Evolutionary conservation across 2,329 filamentous ascomycete genomes (phyloP), one percentile per base, ranked within the genome.

Genomic region (Chrysosporium queenslandicum): DNA sequence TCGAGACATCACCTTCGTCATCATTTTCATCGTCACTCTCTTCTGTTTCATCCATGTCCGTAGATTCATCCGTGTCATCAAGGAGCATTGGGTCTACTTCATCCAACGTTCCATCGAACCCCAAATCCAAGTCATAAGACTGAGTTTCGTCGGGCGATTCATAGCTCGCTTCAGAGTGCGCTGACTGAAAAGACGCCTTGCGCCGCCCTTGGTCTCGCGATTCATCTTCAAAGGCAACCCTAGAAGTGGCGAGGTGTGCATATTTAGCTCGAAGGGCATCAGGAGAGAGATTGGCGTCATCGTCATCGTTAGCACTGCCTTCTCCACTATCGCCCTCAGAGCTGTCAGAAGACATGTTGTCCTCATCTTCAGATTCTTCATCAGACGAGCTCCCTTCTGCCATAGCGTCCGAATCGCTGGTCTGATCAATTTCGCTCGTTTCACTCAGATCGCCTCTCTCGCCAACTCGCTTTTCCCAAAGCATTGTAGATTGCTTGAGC

Each of bases 391-490:
- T 58, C 48, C 52, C 52, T 16, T 68, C 60, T 86, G 83, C 60
- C 81, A 86, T 70, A 84, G 81, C 60, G 84, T 87, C 61, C 86
- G 75, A 46, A 81, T 87, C 62, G 81, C 83, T 69, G 77, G 82
- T 64, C 79, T 76, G 46, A 82, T 87, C 62, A 80, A 82, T 58
- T 78, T 77, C 63, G 71, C 60, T 84, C 78, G 61, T 0, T 77
- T 83, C 29, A 73, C 76, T 37, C 67, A 67, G 37, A 82, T 58
- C 57, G 7, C 68, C 60, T 23, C 68, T 70, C 46, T 71, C 68
- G 37, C 66, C 63, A 34, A 69, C 66, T 45, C 73, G 64, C 48
- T 71, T 74, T 56, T 74, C 70, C 40, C 75, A 71, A 2, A 75
- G 66, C 59, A 72, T 68, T 16, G 73, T 75, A 5, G 74, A 77